A percentile compares a stretch with the other conserved stretches of the same genome.
These are phyloP conservation scores for Aspergillus pseudoglaucus DNA, from an alignment of 2,329 filamentous ascomycete genomes.

Conservation along the genomic window DNA sequence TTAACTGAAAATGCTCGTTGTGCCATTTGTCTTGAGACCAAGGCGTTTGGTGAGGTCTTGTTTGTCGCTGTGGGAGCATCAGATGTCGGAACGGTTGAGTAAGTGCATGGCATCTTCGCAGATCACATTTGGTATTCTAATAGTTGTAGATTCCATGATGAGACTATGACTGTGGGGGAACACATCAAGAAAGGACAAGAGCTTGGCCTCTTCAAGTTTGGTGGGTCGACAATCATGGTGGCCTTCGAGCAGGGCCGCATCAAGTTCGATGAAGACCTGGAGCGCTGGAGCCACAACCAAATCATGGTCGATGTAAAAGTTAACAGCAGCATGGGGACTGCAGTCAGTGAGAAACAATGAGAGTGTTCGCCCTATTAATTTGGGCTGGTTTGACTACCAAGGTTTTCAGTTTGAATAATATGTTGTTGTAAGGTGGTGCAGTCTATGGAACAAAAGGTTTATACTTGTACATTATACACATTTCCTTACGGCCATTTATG, in stretches of 20 bases:
- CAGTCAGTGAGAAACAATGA: neutral
- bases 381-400: too few relatives aligned
- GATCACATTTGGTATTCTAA: neutral
- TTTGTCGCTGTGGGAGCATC: conserved; percentile 39
- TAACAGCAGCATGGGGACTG: conserved; percentile 31
- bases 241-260: conserved; percentile 34
- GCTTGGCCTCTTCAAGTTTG: conserved; percentile 37
- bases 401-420: too few relatives aligned
- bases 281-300: conserved; percentile 23
- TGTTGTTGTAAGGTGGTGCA: too few relatives aligned
- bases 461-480: too few relatives aligned
- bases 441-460: too few relatives aligned
- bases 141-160: conserved; percentile 28
- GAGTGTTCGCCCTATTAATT: too few relatives aligned
- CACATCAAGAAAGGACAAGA: conserved; percentile 37
- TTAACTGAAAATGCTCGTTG: conserved; percentile 34
- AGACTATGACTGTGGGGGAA: conserved; percentile 22
- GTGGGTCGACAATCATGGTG: conserved; percentile 38
- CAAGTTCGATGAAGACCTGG: conserved; percentile 34
- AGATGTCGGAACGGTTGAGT: conserved; percentile 37
- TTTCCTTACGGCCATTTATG: too few relatives aligned
- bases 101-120: conserved; percentile 8
- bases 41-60: conserved; percentile 37
- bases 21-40: conserved; percentile 32
- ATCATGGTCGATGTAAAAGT: conserved; percentile 35